Conservation (phyloP, 306 rosid genomes). For the Hippophae rhamnoides region DNA sequence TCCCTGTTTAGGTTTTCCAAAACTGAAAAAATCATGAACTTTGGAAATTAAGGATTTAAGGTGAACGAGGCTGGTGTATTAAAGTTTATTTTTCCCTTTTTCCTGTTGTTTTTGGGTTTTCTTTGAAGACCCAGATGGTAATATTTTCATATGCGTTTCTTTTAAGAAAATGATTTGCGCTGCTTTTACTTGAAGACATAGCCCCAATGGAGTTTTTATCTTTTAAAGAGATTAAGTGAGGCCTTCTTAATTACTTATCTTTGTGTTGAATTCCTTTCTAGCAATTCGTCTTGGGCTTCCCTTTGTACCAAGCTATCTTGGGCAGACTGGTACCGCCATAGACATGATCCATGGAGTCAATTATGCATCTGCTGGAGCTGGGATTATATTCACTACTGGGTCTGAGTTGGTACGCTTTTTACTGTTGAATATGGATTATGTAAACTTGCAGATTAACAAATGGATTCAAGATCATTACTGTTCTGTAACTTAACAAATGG, state of each 20-base stretch:
- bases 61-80: no score
- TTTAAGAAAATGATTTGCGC: no score
- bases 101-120: no score
- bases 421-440: neutral
- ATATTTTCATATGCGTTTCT: no score
- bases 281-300: slow-evolving; percentile 80
- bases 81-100: no score
- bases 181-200: no score
- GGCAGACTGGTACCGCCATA: slow-evolving; percentile 42
- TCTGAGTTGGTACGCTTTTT: slow-evolving; percentile 61
- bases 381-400: slow-evolving; percentile 73
- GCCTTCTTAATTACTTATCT: neutral
- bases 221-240: neutral
- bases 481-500: no score
- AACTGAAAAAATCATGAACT: no score
- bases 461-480: neutral
- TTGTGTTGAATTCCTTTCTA: slow-evolving; percentile 14
- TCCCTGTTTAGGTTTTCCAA: no score
- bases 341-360: slow-evolving; percentile 74
- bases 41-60: no score
- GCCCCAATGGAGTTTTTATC: neutral
- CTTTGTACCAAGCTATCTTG: slow-evolving; percentile 79
- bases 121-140: no score
- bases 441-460: no score
- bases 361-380: slow-evolving; percentile 92